Base-by-base conservation (phyloP, 2,329 filamentous ascomycete species). In the Gremmenia infestans region DNA sequence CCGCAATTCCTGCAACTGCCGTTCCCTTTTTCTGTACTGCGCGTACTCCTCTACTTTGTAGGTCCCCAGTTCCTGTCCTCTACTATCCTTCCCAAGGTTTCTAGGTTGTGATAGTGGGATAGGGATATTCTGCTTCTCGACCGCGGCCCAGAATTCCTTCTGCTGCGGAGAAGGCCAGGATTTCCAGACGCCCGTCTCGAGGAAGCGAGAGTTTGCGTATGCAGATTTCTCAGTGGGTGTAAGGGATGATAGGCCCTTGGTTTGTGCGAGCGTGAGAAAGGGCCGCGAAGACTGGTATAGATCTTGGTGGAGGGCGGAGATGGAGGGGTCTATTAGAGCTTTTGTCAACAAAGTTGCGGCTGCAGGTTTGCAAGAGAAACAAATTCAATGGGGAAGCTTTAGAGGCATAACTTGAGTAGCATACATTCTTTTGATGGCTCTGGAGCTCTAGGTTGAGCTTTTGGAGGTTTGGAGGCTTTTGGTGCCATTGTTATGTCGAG, bases 91-190 rank as follows among this genome's bases (percentile, higher is more conserved):
- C 9, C 66, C 67, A 4, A 68, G 48, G 23, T 57, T 50, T 22
- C 28, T 39, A 2, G 66, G 66, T 49, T 61, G 61, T 0, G 63
- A 61, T 7, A 67, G 51, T 2, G 67, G 66, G 12, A 56, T 53
- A 7, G 65, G 64, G 22, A 69, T 61, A 36, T 65, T 67, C 48
- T 62, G 54, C 37, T 60, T 51, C 40, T 66, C 55, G 11, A 66
- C 50, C 3, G 52, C 25, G 35, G 63, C 63, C 60, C 64, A 64
- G 55, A 69, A 66, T 32, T 68, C 65, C 28, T 60, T 67, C 54
- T 67, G 66, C 23, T 64, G 59, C 22, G 54, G 37, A 5, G 47
- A 46, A 25, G 56, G 23, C 63, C 63, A 68, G 28, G 52, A 49
- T 46, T 52, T 61, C 65, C 65, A 69, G 7, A 59, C 58, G 12